Evolutionary conservation across 148 eudicot species (phyloP), one percentile per base, ranked within the genome.

Genomic region (Polygonum maritimum): DNA sequence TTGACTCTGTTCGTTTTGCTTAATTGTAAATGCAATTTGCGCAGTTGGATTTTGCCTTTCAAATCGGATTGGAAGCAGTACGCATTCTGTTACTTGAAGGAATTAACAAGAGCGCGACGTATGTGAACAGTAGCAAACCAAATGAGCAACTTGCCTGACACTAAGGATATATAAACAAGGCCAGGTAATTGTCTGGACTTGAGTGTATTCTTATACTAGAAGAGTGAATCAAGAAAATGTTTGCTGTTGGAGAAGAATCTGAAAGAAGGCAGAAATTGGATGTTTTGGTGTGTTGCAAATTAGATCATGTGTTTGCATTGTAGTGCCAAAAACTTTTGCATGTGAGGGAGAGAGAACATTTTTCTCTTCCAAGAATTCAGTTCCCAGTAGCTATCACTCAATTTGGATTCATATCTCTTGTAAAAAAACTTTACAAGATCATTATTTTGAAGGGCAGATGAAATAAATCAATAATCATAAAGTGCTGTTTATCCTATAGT

Each of bases 11-110:
- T 57, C 2, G 22, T 21, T 21, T 5, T 15, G 21, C 11, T 12
- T 12, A 4, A 0, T 5, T 11, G 35, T n/a, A 12, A 14, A 65
- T 31, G 31, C 76, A n/a, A 45, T 41, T 14, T 77, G 15, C 69
- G 72, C 92, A 94, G 98, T 84, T 95, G 91, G 92, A 95, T 80
- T 84, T 89, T 72, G 81, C 96, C 69, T 83, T 95, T 80, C 92
- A 90, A 76, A 83, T 75, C 57, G 97, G 97, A 47, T 35, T 89
- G 79, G 92, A 92, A 84, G 97, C 96, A 16, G 81, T 95, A 74
- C 88, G 94, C 70, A 90, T 92, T 62, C 92, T 95, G 79, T 77
- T 94, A 86, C 85, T 79, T 18, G 89, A 90, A 73, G 92, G 95
- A 70, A 79, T 95, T 41, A 67, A 92, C 74, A 92, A 85, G 81